Evolutionary conservation across 306 rosid genomes (phyloP).

Genomic region (Cicer chorassanicum): DNA sequence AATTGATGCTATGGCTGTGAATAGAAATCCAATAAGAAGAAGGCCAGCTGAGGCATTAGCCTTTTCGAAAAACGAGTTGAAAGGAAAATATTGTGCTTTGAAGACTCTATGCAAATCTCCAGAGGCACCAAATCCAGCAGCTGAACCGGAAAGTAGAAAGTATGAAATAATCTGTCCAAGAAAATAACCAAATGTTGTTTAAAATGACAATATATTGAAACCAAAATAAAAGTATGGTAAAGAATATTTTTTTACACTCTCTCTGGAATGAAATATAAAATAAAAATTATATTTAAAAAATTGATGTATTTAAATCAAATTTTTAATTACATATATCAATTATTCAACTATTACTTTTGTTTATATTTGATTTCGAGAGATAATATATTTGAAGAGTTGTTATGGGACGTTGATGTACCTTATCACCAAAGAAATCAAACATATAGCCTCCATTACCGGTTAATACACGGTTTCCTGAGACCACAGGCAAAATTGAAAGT

Average conservation of each 20-base stretch:
- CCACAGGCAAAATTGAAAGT: constrained; percentile 46
- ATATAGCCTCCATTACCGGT: constrained; percentile 42
- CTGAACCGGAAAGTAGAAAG: constrained; percentile 59
- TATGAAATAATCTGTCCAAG: constrained; percentile 58
- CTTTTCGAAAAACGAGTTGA: constrained; percentile 44
- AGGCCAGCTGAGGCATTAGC: constrained; percentile 61
- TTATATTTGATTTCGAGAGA: no score
- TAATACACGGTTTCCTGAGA: constrained; percentile 43
- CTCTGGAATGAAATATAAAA: no score
- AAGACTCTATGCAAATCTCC: constrained; percentile 35
- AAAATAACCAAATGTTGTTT: not conserved
- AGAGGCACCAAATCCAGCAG: constrained; percentile 65
- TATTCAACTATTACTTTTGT: no score
- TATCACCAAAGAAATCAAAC: constrained; percentile 70
- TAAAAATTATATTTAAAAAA: no score
- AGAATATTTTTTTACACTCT: no score
- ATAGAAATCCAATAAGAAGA: constrained; percentile 52
- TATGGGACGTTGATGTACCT: constrained; percentile 49
- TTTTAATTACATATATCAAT: no score
- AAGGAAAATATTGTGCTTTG: not conserved
- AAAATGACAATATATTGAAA: not conserved
- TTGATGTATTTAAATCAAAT: no score
- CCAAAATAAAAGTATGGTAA: not conserved
- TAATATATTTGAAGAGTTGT: not conserved
- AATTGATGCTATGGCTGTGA: constrained; percentile 56